Base-by-base conservation (phyloP, 768 basidiomycete genomes). In the Amanita pseudoporphyria region DNA sequence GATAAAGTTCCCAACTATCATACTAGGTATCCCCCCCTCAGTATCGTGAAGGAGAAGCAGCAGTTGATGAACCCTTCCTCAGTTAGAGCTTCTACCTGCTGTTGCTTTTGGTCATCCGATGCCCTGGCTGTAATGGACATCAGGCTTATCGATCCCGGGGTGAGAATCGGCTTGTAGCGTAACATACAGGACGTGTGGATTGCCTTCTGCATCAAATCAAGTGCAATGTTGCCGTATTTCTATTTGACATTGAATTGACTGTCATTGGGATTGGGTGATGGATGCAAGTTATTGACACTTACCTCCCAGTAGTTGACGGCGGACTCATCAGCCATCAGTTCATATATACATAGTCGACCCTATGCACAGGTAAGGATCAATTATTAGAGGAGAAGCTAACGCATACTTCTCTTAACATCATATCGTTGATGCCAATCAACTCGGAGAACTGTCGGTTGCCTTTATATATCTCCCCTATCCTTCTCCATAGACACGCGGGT, bases 231-330 rank as follows among this genome's bases (percentile, higher is more conserved):
- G 49, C 91, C 92, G 59, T 96, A 96, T 84, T 96, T 93, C 87
- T 92, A 63, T 14, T 16, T 19, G 13, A 19, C 37, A 38, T 30
- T 30, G n/a, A 33, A 16, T 9, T 43, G 47, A 38, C 9, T 44
- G 41, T 35, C 19, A 31, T 10, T 21, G 16, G 52, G n/a, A 28
- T n/a, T n/a, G n/a, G n/a, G n/a, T n/a, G n/a, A n/a, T n/a, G n/a
- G 24, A 49, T 41, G 47, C 12, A 22, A 37, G 30, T 28, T 13
- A 14, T 54, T 22, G 16, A 21, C 31, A 52, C 58, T 19, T 36
- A 86, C 91, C 81, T 98, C 94, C 91, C 92, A 97, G 60, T 96
- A 97, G 62, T 94, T 92, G 36, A 96, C 93, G 2, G 93, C 92
- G 1, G 84, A 86, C 62, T 95, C 93, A 64, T 99, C 95, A 1